These are phyloP conservation scores for Decorospora gaudefroyi DNA, from an alignment of 2,329 filamentous ascomycete species.

Conservation along the genomic window DNA sequence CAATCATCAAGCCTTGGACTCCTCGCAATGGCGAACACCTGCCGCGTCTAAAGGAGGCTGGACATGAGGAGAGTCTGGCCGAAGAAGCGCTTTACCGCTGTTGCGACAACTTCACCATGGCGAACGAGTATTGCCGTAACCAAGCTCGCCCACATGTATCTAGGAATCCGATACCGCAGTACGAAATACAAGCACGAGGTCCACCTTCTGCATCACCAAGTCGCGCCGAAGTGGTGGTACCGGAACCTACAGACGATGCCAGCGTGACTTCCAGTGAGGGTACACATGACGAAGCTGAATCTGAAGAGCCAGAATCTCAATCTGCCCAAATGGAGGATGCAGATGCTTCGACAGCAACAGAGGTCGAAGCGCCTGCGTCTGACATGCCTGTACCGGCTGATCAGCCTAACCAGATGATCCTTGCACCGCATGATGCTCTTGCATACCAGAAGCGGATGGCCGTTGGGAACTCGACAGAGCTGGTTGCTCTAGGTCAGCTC, in stretches of 20 bases:
- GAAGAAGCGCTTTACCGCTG: constrained; percentile 83
- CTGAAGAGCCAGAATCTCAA: constrained; percentile 39
- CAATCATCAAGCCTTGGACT: constrained; percentile 58
- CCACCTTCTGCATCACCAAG: constrained; percentile 39
- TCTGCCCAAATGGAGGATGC: constrained; percentile 50
- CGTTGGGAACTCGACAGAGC: constrained; percentile 42
- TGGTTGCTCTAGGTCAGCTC: constrained; percentile 74
- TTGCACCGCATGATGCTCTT: constrained; percentile 30
- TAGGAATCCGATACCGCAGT: constrained; percentile 68
- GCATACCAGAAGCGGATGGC: constrained; percentile 44
- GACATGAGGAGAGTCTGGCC: constrained; percentile 65
- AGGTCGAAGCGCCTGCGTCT: constrained; percentile 16
- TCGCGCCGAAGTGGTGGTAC: constrained; percentile 42
- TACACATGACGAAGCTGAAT: constrained; percentile 31
- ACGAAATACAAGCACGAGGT: constrained; percentile 42
- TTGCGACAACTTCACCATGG: constrained; percentile 64
- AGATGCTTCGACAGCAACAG: constrained; percentile 20
- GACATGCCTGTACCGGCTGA: constrained; percentile 26
- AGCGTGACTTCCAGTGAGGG: constrained; percentile 36
- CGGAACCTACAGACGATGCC: constrained; percentile 35
- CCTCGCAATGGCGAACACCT: constrained; percentile 54
- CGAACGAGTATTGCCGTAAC: constrained; percentile 75
- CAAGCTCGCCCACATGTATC: constrained; percentile 62
- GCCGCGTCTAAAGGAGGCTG: constrained; percentile 51
- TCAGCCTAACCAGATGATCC: constrained; percentile 17